Conservation (phyloP, 2,329 filamentous ascomycete genomes). For the Botryotinia globosa region DNA sequence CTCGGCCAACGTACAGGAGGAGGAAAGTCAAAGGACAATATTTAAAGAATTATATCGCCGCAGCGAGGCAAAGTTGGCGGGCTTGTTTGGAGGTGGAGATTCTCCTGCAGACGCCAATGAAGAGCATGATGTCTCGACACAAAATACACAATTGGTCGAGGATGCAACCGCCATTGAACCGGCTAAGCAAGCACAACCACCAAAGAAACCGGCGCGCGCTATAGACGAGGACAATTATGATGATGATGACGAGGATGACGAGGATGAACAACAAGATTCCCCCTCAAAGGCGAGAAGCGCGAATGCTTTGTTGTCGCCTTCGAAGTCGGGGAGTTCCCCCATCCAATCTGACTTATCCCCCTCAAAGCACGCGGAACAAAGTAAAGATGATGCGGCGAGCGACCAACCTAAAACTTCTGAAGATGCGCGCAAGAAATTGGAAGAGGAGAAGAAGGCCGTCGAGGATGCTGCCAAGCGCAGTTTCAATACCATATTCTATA, state of each 20-base stretch:
- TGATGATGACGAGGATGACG: conserved; percentile 73
- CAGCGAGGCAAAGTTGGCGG: conserved; percentile 72
- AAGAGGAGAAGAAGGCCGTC: conserved; percentile 85
- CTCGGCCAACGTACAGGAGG: conserved; percentile 55
- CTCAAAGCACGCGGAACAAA: conserved; percentile 54
- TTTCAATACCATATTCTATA: conserved; percentile 93
- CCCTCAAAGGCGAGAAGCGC: conserved; percentile 51
- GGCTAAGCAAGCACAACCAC: conserved; percentile 45
- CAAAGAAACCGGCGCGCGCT: conserved; percentile 71
- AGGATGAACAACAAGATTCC: conserved; percentile 53
- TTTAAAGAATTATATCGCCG: conserved; percentile 77
- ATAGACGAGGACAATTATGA: conserved; percentile 86
- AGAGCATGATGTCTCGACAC: conserved; percentile 35
- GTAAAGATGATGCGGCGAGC: conserved; percentile 49
- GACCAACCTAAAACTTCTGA: conserved; percentile 69
- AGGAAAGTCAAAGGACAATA: conserved; percentile 66
- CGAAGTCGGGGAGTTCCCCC: conserved; percentile 66
- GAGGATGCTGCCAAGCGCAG: conserved; percentile 86
- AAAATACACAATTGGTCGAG: conserved; percentile 44
- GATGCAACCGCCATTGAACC: conserved; percentile 50
- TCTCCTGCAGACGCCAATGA: conserved; percentile 27
- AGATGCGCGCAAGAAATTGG: conserved; percentile 87
- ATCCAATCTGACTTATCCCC: conserved; percentile 50
- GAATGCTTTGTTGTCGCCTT: conserved; percentile 60
- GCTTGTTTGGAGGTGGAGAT: conserved; percentile 60